Conservation (phyloP, 768 basidiomycete species). For the Boletus edulis region DNA sequence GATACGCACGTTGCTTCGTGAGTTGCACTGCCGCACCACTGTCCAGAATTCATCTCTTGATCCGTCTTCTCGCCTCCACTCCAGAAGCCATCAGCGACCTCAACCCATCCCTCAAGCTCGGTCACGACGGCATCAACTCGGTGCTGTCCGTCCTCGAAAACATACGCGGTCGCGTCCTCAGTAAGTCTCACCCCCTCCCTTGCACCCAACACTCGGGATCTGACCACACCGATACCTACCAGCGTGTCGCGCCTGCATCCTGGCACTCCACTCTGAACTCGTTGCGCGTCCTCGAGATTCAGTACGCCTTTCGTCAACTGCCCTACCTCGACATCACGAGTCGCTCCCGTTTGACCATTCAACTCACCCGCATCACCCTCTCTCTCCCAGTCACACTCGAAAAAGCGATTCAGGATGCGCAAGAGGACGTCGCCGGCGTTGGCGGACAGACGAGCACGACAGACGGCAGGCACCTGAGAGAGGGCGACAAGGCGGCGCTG, state of each 20-base stretch:
- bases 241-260: conserved; percentile 78
- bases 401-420: conserved; percentile 51
- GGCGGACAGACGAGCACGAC: conserved; percentile 4
- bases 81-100: conserved; percentile 75
- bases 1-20: conserved; percentile 72
- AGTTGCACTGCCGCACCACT: conserved; percentile 26
- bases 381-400: conserved; percentile 74
- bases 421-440: conserved; percentile 6
- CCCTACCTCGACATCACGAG: conserved; percentile 77
- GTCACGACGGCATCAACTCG: conserved; percentile 75
- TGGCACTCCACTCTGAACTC: conserved; percentile 69
- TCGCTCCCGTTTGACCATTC: conserved; percentile 72
- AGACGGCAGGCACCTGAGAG: conserved; percentile 13
- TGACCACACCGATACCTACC: not conserved
- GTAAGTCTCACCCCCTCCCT: conserved; percentile 34
- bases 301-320: conserved; percentile 69
- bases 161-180: conserved; percentile 72
- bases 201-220: too few relatives aligned
- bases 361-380: conserved; percentile 74
- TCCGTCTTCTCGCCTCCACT: too few relatives aligned
- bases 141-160: conserved; percentile 68
- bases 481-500: conserved; percentile 31
- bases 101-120: conserved; percentile 72
- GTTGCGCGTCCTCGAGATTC: conserved; percentile 79
- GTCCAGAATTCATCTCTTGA: too few relatives aligned